Evolutionary conservation across 164 flowering plant genomes (phyloP), one percentile per base, ranked within the genome.

Genomic region (Dillenia turbinata): DNA sequence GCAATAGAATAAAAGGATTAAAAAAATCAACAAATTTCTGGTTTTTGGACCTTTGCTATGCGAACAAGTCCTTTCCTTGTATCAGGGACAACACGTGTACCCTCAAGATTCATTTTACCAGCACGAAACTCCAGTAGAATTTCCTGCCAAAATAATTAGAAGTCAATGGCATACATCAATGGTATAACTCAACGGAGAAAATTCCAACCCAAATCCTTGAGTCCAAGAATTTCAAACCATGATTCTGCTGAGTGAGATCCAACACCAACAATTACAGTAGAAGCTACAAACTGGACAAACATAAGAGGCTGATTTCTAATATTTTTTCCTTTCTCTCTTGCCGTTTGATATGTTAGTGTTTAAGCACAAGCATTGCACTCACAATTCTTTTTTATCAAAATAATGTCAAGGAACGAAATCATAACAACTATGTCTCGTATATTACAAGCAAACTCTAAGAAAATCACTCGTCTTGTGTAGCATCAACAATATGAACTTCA

Each of bases 61-160:
- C 96, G 97, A 72, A 94, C 77, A 63, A 89, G 85, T 49, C 98
- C 98, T 78, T 87, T 91, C 9, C 96, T 89, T 16, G 78, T 47
- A 77, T 94, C 97, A 46, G 97, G 93, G 50, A 83, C 65, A 62
- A 91, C 97, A 56, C 75, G 75, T 57, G 78, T 85, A 13, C 96
- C 96, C 49, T 94, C 90, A 53, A 70, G 56, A 61, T 47, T 10
- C 98, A 94, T 85, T 76, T 84, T 94, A 53, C 98, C 98, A 14
- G 98, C 98, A 60, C 95, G 97, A 70, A 94, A 91, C 73, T 87
- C 93, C 69, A 89, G 68, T 78, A 91, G 47, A 33, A 73, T 54
- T 61, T 86, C 92, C 96, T 92, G 79, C 62, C 62, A 45, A 49
- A 26, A 54, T 16, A 43, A 12, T 44, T 19, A n/a, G 15, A 52